Evolutionary conservation across 2,329 filamentous ascomycete species (phyloP), one percentile per base, ranked within the genome.

Genomic region (Beauveria sp.): DNA sequence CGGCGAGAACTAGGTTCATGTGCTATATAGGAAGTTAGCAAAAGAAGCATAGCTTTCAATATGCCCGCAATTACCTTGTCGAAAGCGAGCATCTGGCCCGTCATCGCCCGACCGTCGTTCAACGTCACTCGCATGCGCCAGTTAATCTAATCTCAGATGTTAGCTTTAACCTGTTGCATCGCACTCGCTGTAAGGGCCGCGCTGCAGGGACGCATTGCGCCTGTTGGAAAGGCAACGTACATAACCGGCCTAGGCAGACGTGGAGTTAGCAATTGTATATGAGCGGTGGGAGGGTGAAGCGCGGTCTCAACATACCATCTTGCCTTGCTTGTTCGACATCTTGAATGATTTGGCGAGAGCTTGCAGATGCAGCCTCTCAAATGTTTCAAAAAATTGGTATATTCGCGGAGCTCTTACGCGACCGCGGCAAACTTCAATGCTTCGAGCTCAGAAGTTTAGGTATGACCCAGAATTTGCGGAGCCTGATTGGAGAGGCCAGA

Each of bases 1-100:
- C 94, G 77, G 93, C 94, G 65, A 99, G 89, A 64, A 99, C 94
- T 66, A 99, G 85, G 76, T 99, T 99, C 94, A 99, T 99, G 77
- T 99, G 94, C 92, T 96, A 66, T 55, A 59, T 8, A 10, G 7
- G 10, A 16, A 16, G 62, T 64, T 43, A 63, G 63, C 41, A 55
- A 52, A 48, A 57, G 44, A 7, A 37, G 10, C 10, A 52, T 68
- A 20, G 18, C 43, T 12, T 47, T 20, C 5, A 28, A 41, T 40
- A 10, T 70, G 68, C 34, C 20, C 16, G 57, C 10, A 62, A 68
- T 62, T 77, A 93, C 91, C 85, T 97, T 97, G 77, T 99, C 94
- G 71, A 97, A 99, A 59, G 94, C 94, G 68, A 99, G 85, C 91
- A 99, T 96, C 76, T 97, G 92, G 64, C 92, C 94, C 46, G 92